phyloP scores from a whole-genome alignment of 2,329 filamentous ascomycete genomes.

The Verticillium longisporum region DNA sequence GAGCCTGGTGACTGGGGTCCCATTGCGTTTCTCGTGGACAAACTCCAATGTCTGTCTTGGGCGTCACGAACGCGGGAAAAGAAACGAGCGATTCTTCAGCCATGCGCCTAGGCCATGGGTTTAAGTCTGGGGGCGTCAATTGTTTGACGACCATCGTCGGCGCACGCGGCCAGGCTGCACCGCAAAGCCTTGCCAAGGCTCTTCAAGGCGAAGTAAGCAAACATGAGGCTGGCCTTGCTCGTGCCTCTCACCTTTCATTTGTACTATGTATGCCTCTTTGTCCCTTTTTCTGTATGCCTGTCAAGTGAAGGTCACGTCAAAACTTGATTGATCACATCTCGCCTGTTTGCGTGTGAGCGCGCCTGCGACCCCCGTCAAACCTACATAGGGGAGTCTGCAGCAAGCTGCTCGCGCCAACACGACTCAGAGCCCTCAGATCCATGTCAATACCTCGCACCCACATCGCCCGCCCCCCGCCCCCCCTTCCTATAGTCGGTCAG shows the following conservation, averaged over 20 bases:
- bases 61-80: neutral
- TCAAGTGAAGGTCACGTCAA: neutral
- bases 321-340: neutral
- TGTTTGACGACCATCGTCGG: neutral
- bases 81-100: neutral
- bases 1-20: too few relatives aligned
- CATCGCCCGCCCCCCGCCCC: neutral
- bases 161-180: neutral
- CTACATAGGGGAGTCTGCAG: neutral
- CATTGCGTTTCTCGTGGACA: too few relatives aligned
- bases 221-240: too few relatives aligned
- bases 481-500: neutral
- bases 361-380: neutral
- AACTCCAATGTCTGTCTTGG: neutral
- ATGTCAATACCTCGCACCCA: neutral
- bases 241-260: too few relatives aligned
- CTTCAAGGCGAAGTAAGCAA: too few relatives aligned
- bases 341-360: neutral
- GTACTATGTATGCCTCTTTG: too few relatives aligned
- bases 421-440: neutral
- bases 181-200: too few relatives aligned
- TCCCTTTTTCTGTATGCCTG: too few relatives aligned
- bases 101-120: neutral
- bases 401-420: neutral
- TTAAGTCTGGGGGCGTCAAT: neutral